phyloP scores from a whole-genome alignment of 805 yeast species.

The Myxozyma neglecta region DNA sequence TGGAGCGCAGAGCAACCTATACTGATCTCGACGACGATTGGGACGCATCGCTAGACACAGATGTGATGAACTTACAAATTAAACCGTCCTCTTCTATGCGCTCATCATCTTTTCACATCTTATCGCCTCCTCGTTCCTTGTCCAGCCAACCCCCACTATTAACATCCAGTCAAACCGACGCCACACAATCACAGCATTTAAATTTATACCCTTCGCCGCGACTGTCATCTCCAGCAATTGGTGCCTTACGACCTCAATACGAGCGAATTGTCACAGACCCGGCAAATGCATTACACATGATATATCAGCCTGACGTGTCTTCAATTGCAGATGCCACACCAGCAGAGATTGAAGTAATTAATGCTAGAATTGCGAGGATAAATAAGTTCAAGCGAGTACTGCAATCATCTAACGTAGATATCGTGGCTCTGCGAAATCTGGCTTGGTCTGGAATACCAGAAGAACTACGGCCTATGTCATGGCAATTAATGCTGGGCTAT shows the following conservation, averaged over 20 bases:
- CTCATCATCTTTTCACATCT: not conserved
- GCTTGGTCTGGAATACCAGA: constrained; percentile 95
- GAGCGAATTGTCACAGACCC: constrained; percentile 45
- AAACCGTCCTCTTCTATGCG: constrained; percentile 10
- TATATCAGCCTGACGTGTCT: constrained; percentile 30
- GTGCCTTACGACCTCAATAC: constrained; percentile 31
- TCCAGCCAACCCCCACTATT: not conserved
- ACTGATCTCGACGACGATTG: constrained; percentile 87
- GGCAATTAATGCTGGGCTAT: constrained; percentile 91
- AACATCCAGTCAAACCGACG: not conserved
- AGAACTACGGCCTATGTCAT: constrained; percentile 73
- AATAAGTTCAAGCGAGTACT: constrained; percentile 66
- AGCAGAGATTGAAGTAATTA: constrained; percentile 55
- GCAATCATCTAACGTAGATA: constrained; percentile 55
- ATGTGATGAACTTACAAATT: constrained; percentile 25
- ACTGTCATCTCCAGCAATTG: constrained; percentile 6
- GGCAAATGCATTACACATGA: constrained; percentile 37
- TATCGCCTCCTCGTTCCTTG: constrained; percentile 1
- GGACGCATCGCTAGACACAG: constrained; percentile 70
- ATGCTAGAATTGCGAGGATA: constrained; percentile 61
- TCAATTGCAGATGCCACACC: constrained; percentile 32
- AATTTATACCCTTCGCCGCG: constrained; percentile 32
- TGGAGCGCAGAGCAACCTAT: constrained; percentile 40
- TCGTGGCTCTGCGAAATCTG: constrained; percentile 68
- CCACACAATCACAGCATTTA: constrained; percentile 8